Percentiles rank a stretch among this genome's conserved stretches.
These are phyloP conservation scores for Picocystis sp. DNA, from an alignment of 163 green algal genomes.

Conservation along the genomic window DNA sequence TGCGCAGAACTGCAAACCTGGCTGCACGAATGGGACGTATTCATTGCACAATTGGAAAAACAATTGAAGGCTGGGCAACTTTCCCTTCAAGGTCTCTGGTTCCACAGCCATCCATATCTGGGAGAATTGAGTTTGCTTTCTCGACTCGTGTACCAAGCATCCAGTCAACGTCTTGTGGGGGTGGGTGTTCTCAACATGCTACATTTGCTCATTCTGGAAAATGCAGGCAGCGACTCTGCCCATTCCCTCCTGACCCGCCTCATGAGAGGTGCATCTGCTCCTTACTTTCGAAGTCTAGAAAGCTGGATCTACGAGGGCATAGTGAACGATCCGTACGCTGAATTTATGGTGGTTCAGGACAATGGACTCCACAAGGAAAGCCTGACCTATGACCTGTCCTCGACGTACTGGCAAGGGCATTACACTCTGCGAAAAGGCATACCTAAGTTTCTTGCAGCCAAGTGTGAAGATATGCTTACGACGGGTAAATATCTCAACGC, in stretches of 20 bases:
- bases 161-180: constrained; percentile 6
- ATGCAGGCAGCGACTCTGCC: constrained; percentile 36
- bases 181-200: constrained; percentile 40
- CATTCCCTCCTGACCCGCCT: constrained; percentile 41
- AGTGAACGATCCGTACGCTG: constrained; percentile 65
- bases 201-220: constrained; percentile 7
- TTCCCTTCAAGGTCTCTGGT: constrained; percentile 48
- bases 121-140: constrained; percentile 43
- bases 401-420: constrained; percentile 57
- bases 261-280: constrained; percentile 40
- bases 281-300: constrained; percentile 65
- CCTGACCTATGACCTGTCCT: constrained; percentile 35
- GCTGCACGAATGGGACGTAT: constrained; percentile 63
- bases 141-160: constrained; percentile 27
- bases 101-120: constrained; percentile 51
- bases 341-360: constrained; percentile 78
- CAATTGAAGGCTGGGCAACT: constrained; percentile 39
- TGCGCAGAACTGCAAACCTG: constrained; percentile 47
- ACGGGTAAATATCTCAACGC: constrained; percentile 81
- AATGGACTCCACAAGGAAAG: constrained; percentile 12
- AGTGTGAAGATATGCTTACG: constrained; percentile 3
- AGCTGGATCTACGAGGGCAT: constrained; percentile 62
- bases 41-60: constrained; percentile 78
- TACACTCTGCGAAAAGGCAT: constrained; percentile 42
- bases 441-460: constrained; percentile 30